Base-by-base conservation (phyloP, 306 rosid species). In the Rosa chinensis region DNA sequence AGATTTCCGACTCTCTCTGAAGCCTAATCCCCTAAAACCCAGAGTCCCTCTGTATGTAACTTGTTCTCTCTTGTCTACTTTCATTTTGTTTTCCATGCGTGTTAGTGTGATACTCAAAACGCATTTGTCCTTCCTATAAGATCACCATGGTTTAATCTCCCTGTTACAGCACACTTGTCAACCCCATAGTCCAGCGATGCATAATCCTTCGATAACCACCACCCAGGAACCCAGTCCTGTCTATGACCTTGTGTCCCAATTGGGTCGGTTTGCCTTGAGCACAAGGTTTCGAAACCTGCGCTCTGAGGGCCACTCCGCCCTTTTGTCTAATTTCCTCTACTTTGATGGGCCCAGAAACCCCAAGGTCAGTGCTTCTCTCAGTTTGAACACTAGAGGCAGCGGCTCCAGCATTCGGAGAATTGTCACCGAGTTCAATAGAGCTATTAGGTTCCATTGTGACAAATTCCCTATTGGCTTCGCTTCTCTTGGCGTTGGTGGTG, bases 401-500 rank as follows among this genome's bases (percentile, higher is more conserved):
- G 39, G 87, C 35, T 82, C 84, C 1, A 72, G 86, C 53, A 55
- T 90, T 47, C 50, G 89, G 79, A 89, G 79, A 43, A n/a, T 88
- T 76, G 47, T 87, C 6, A 79, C 76, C 14, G 93, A 90, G 37
- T 92, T 94, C 76, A 94, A 90, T 73, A 77, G 91, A 66, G 90
- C 85, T 37, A 79, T 92, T 63, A 72, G 87, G 90, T 78, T 90
- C 53, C 94, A 92, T 25, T 90, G 94, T 64, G 85, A 92, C 50
- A 92, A 42, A 75, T 70, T 89, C 61, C 94, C 97, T 5, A 85
- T 89, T 66, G 96, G 97, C 79, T 94, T 94, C 17, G 98, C 98
- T 43, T 92, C 98, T 35, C 52, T 90, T 48, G 56, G 86, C 10
- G 55, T 86, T 3, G 87, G 82, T 37, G 59, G 80, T 1, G 88